A percentile compares a stretch with the other conserved stretches of the same genome.
These are phyloP conservation scores for Gentiana dahurica DNA, from an alignment of 257 asterid genomes.

Conservation along the genomic window DNA sequence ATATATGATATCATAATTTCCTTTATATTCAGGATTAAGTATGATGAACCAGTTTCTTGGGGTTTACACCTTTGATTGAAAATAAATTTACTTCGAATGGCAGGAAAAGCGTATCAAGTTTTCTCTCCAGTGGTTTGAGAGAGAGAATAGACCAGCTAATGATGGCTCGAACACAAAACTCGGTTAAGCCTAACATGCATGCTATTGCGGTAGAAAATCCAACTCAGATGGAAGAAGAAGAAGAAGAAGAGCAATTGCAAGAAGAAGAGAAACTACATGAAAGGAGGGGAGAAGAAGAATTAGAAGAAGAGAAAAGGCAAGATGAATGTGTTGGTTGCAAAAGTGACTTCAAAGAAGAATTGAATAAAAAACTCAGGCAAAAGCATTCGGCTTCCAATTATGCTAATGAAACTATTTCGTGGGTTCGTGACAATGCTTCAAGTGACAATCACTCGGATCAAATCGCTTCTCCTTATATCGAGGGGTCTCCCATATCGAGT, in stretches of 20 bases:
- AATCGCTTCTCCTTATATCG: constrained; percentile 32
- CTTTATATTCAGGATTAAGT: no score
- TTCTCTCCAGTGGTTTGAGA: constrained; percentile 64
- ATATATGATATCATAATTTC: no score
- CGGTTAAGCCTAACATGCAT: constrained; percentile 4
- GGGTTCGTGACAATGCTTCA: constrained; percentile 31
- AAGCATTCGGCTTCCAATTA: constrained; percentile 24
- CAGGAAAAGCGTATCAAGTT: constrained; percentile 74
- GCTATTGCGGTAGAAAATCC: constrained; percentile 8
- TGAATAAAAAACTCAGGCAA: constrained; percentile 30
- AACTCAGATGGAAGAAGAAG: constrained; percentile 9
- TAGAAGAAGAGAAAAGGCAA: constrained; percentile 15
- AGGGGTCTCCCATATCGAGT: constrained; percentile 30
- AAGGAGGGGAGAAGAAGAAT: constrained; percentile 16
- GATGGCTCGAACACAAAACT: constrained; percentile 42
- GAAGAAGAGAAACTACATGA: constrained; percentile 9
- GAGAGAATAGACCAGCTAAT: constrained; percentile 55
- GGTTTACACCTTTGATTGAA: no score
- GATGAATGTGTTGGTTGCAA: constrained; percentile 19
- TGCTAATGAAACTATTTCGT: constrained; percentile 24
- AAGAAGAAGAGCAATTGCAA: constrained; percentile 12
- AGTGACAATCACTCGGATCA: constrained; percentile 27
- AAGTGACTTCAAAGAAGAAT: constrained; percentile 25
- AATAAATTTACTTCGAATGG: constrained; percentile 1
- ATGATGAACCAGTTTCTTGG: no score